Evolutionary conservation across 2,329 filamentous ascomycete genomes (phyloP).

Genomic region (Colletotrichum sp.): DNA sequence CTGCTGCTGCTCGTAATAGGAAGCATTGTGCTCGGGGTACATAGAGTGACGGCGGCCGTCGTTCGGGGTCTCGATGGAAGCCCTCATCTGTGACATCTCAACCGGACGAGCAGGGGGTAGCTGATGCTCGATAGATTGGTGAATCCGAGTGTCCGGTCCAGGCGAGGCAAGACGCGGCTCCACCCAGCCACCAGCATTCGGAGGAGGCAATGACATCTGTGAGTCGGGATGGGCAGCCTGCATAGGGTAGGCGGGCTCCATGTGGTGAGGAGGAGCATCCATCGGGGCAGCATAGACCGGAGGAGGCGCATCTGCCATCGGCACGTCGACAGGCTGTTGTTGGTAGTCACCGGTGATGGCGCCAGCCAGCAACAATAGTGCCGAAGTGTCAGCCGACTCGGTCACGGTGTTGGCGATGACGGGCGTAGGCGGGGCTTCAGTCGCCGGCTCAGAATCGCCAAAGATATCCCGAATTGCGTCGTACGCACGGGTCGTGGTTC

Average conservation of each 20-base stretch:
- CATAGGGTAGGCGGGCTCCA: constrained; percentile 6
- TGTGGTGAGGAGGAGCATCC: constrained; percentile 1
- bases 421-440: constrained; percentile 9
- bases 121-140: constrained; percentile 11
- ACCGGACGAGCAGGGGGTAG: constrained; percentile 18
- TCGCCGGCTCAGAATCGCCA: constrained; percentile 28
- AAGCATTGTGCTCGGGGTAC: constrained; percentile 13
- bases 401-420: background rate
- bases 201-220: background rate
- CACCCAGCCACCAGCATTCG: background rate
- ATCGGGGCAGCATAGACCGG: background rate
- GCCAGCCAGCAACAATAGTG: background rate
- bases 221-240: background rate
- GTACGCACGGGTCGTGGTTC: constrained; percentile 25
- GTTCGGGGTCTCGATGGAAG: constrained; percentile 8
- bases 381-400: constrained; percentile 14
- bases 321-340: background rate
- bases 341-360: background rate
- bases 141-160: background rate
- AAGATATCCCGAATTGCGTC: constrained; percentile 46
- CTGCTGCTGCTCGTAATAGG: background rate
- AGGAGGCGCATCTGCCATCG: background rate
- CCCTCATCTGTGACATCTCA: constrained; percentile 18
- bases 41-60: constrained; percentile 16
- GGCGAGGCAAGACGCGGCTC: constrained; percentile 14